Base-by-base conservation (phyloP, 371 early-diverging fungal species). In the Rhizopus microsporus region DNA sequence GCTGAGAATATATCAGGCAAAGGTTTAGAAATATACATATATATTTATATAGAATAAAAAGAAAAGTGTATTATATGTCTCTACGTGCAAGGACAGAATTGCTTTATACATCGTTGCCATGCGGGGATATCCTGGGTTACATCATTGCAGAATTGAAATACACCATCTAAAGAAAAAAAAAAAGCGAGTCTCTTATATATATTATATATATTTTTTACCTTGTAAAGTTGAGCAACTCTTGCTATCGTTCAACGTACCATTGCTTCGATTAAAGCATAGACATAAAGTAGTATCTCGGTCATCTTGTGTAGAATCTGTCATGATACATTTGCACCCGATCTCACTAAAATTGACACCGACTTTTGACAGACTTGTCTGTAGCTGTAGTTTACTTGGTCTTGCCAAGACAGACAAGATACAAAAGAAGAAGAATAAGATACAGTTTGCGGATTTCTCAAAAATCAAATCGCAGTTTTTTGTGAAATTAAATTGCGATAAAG, bases 1-100 rank as follows among this genome's bases (percentile, higher is more conserved):
- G 65, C 72, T 94, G 60, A 80, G 84, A 69, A 82, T 92, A 59
- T 87, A 87, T 67, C 75, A 82, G 54, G 77, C 85, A 35, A 78
- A 85, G 54, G 47, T 57, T 17, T 56, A 65, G 32, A 60, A 57
- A 29, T 47, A 29, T 37, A 37, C 23, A 23, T 23, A 37, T 2
- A 37, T 37, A 37, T 37, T 37, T 37, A 46, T 8, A 46, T 29
- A 46, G 4, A 17, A 23, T 29, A 17, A 46, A 23, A 46, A 46
- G 7, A 12, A 46, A 23, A 46, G 29, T n/a, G 23, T 23, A 23
- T 23, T 23, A 23, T 23, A 23, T 23, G 23, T 23, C 23, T 23
- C 23, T 23, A 43, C 4, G 44, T n/a, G 44, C 50, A 29, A 57
- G 66, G 62, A 17, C 66, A 66, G n/a, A 53, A 57, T 7, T 56